Evolutionary conservation across 2,329 filamentous ascomycete genomes (phyloP), one percentile per base, ranked within the genome.

Genomic region (Stachybotrys elegans): DNA sequence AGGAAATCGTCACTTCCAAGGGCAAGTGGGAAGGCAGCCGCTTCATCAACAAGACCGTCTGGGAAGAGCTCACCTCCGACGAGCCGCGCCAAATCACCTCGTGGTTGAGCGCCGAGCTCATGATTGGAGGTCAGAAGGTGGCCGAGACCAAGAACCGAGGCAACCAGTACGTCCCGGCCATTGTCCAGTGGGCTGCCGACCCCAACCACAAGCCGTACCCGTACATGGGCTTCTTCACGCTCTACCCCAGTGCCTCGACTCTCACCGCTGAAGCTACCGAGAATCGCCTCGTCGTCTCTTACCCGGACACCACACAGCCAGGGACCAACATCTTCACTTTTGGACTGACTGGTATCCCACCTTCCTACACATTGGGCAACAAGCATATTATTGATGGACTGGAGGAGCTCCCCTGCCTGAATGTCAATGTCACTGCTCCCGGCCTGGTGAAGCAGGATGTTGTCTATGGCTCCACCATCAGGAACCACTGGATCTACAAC

Each of bases 101-200:
- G 2, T 72, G 68, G 69, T 40, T 72, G 19, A 67, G 63, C 31
- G 57, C 67, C 5, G 51, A 60, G 8, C 50, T 72, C 34, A 72
- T 72, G 68, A 65, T 71, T 16, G 70, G 70, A 1, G 68, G 55
- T 0, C 48, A 67, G 50, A 46, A 58, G 16, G 55, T 71, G 1
- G 56, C 55, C 5, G 68, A 72, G 52, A 57, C 56, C 1, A 52
- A 49, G 17, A 65, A 63, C 49, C 56, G 68, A 6, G 64, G 66
- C 2, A 49, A 65, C 22, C 67, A 70, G 51, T 70, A 67, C 44
- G 67, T 70, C 0, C 70, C 70, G 3, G 67, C 68, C 4, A 69
- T 71, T 25, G 68, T 70, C 1, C 70, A 72, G 49, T 73, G 69
- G 70, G 68, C 68, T 9, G 57, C 62, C 1, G 68, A 72, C 41